Base-by-base conservation (phyloP, 352 stramenopile genomes). In the Phytophthora ramorum region DNA sequence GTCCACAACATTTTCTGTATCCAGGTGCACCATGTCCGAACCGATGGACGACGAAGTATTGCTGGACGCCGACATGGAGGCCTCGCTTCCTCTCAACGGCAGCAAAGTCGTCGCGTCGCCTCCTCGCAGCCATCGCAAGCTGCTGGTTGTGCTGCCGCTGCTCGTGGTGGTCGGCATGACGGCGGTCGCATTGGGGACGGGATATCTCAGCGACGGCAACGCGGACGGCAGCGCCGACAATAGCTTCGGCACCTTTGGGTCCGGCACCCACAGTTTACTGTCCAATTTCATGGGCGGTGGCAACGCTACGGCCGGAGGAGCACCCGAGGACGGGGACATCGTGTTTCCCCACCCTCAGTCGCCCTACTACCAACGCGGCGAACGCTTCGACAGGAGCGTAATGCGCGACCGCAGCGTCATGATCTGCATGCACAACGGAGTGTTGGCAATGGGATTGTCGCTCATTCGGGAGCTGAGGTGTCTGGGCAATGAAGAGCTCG, bases 391-490 rank as follows among this genome's bases (percentile, higher is more conserved):
- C 56, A 17, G 45, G 17, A 61, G 40, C 30, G 62, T 75, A n/a
- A 52, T 32, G 17, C 46, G 63, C 19, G 54, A 71, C 17, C 64
- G 61, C 19, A 73, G 68, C 22, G 52, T 81, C 34, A 43, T 83
- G 41, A 49, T 83, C 22, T 71, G 57, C 43, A 66, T 83, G 61
- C 69, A 79, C 57, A 47, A 78, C 40, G 44, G 28, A 0, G 63
- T 71, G 48, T 4, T 71, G 41, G 63, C 56, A n/a, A 66, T 71
- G 56, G 63, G 63, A 2, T 22, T 71, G 16, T 71, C 63, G 4
- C 49, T 71, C 7, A 58, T 71, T 35, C 48, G 55, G 6, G 63
- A 66, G 41, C n/a, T 66, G 12, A 35, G 63, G 16, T 73, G 58
- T 58, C 7, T 73, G 20, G 65, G 65, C 34, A 73, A 73, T 34